Base-by-base conservation (phyloP, 192 early-diverging fungal genomes). In the Podila minutissima region DNA sequence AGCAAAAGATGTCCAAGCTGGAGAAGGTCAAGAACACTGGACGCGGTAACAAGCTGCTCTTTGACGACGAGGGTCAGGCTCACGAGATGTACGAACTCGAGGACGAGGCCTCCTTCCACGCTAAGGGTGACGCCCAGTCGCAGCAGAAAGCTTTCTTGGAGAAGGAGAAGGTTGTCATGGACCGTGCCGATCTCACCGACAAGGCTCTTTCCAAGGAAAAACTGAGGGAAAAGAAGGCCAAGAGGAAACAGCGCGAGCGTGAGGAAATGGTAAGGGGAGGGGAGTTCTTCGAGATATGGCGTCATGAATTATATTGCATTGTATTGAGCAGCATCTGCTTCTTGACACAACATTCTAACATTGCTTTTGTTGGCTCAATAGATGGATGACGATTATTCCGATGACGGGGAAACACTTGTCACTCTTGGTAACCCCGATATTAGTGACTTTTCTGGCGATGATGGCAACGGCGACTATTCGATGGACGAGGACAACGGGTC, bases 61-160 rank as follows among this genome's bases (percentile, higher is more conserved):
- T 98, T 85, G 96, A 98, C 86, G 98, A 99, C 68, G 96, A 98
- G 7, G 98, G 98, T 62, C 91, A 92, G 75, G 82, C 88, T 55
- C 82, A 92, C 79, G 88, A 91, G 66, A 67, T 92, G 12, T 95
- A 96, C 68, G 89, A 93, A 83, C 83, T 99, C 62, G 87, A 97
- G 82, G 87, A 91, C 57, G 92, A 97, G 64, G 88, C 87, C 35
- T 91, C 91, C 28, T 98, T 98, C 88, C 91, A 90, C 64, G 82
- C 89, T 59, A 88, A 91, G 69, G 93, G 93, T 38, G 90, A 90
- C 63, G 83, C 96, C 32, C 72, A 84, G 29, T 75, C 83, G 19
- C 90, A 92, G 61, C 89, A 91, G 33, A 74, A 88, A n/a, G 86
- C 90, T 50, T 95, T 93, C 84, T 83, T 98, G 72, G 88, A 91